These are phyloP conservation scores for Neotropicomus parvogracilis DNA, from an alignment of 1,284 basidiomycete species.

Conservation along the genomic window DNA sequence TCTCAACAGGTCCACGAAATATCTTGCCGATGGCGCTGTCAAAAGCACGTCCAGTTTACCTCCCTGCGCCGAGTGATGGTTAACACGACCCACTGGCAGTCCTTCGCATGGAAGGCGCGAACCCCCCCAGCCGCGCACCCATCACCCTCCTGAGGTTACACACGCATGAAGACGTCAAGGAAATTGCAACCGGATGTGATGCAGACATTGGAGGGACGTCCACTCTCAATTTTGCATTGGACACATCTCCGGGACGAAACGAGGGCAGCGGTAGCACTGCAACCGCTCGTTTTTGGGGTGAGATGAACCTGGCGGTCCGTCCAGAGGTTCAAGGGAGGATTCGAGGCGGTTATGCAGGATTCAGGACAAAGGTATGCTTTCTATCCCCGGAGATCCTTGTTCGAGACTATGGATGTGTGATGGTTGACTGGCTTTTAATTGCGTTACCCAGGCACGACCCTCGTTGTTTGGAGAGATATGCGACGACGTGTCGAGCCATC, in stretches of 20 bases:
- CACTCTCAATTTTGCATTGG: slow-evolving; percentile 63
- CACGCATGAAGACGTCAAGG: slow-evolving; percentile 51
- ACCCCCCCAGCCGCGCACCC: slow-evolving; percentile 55
- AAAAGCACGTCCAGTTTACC: slow-evolving; percentile 31
- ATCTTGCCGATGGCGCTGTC: slow-evolving; percentile 33
- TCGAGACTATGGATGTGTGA: no score
- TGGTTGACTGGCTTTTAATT: no score
- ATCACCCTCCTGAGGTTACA: slow-evolving; percentile 63
- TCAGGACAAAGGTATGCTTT: slow-evolving; percentile 67
- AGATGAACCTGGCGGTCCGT: slow-evolving; percentile 65
- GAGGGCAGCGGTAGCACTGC: slow-evolving; percentile 38
- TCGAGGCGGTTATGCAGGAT: slow-evolving; percentile 78
- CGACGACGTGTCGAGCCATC: slow-evolving; percentile 78
- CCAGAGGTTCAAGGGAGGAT: slow-evolving; percentile 58
- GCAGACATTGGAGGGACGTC: slow-evolving; percentile 85
- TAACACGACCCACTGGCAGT: slow-evolving; percentile 40
- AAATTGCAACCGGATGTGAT: slow-evolving; percentile 75
- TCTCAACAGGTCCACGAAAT: slow-evolving; percentile 35
- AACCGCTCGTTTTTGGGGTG: slow-evolving; percentile 70
- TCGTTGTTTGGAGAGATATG: slow-evolving; percentile 79
- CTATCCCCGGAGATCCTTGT: no score
- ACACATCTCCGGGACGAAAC: slow-evolving; percentile 44
- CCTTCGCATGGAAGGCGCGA: slow-evolving; percentile 69
- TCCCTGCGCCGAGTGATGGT: slow-evolving; percentile 4
- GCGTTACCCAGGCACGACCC: slow-evolving; percentile 45